phyloP scores from a whole-genome alignment of 139 green algal species.

The Chlamydomonas eustigma region DNA sequence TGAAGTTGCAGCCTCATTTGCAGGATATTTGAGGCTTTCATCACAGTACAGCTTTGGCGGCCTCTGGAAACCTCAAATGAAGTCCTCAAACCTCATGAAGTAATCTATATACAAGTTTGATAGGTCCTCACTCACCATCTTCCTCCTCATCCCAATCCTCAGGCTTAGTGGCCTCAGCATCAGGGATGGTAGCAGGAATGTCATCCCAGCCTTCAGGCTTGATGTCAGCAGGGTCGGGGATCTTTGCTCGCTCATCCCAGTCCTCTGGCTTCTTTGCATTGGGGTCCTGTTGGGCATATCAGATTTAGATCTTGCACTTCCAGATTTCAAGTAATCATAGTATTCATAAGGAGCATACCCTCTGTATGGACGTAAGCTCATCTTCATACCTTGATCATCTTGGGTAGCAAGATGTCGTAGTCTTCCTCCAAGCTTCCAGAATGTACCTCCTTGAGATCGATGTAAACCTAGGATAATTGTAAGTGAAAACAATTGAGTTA shows the following conservation, averaged over 20 bases:
- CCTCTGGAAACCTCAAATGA: no score
- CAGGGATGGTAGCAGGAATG: slow-evolving; percentile 69
- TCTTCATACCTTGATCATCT: slow-evolving; percentile 62
- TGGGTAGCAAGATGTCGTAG: slow-evolving; percentile 81
- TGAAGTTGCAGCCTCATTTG: no score
- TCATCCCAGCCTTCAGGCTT: slow-evolving; percentile 75
- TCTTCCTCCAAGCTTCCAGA: slow-evolving; percentile 72
- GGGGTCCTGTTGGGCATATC: slow-evolving; percentile 71
- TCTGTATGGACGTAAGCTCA: not conserved
- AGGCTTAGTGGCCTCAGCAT: slow-evolving; percentile 76
- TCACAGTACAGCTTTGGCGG: no score
- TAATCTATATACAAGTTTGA: no score
- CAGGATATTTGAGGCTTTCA: no score
- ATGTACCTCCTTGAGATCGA: slow-evolving; percentile 71
- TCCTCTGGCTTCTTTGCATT: slow-evolving; percentile 84
- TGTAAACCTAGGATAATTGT: slow-evolving; percentile 63
- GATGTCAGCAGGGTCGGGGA: slow-evolving; percentile 59
- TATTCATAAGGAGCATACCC: not conserved
- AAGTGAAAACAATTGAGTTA: no score
- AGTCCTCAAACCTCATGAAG: no score
- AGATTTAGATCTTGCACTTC: no score
- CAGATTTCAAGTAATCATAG: no score
- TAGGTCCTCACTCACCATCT: slow-evolving; percentile 74
- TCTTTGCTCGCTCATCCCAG: slow-evolving; percentile 80
- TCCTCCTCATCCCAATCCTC: slow-evolving; percentile 91